phyloP scores from a whole-genome alignment of 2,329 filamentous ascomycete genomes.

The Ceratocystiopsis sp. region DNA sequence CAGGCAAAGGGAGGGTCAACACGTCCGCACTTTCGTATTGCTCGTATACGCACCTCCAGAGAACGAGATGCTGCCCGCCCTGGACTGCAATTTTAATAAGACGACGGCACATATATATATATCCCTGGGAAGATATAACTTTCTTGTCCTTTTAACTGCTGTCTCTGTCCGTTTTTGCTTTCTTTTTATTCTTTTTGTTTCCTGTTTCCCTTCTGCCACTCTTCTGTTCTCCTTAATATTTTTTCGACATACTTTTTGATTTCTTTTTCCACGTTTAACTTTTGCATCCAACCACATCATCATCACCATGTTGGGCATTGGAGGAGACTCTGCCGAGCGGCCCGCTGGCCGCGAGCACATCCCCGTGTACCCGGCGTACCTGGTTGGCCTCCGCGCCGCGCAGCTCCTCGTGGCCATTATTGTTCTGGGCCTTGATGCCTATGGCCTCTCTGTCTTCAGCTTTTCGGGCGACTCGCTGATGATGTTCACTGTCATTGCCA shows the following conservation, averaged over 20 bases:
- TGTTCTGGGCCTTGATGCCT: conserved; percentile 29
- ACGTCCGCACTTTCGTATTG: too few species aligned
- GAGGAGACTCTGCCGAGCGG: conserved; percentile 14
- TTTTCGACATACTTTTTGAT: background rate
- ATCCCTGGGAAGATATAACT: too few species aligned
- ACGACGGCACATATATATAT: too few species aligned
- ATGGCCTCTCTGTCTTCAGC: conserved; percentile 19
- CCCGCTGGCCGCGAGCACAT: conserved; percentile 26
- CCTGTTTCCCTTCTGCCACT: background rate
- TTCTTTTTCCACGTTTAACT: background rate
- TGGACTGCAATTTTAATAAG: too few species aligned
- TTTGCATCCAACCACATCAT: background rate
- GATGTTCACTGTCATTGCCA: conserved; percentile 24
- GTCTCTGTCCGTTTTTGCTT: background rate
- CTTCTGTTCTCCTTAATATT: background rate
- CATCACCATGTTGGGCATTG: background rate
- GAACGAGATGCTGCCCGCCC: too few species aligned
- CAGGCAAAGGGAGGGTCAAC: too few species aligned
- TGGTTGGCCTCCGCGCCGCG: conserved; percentile 25
- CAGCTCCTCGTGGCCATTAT: conserved; percentile 29
- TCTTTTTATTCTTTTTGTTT: conserved; percentile 1
- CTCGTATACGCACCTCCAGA: too few species aligned
- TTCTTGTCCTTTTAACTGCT: too few species aligned
- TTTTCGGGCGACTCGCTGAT: conserved; percentile 20
- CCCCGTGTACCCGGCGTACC: conserved; percentile 26